phyloP scores from a whole-genome alignment of 192 early-diverging fungal genomes.

The Coemansia erecta region DNA sequence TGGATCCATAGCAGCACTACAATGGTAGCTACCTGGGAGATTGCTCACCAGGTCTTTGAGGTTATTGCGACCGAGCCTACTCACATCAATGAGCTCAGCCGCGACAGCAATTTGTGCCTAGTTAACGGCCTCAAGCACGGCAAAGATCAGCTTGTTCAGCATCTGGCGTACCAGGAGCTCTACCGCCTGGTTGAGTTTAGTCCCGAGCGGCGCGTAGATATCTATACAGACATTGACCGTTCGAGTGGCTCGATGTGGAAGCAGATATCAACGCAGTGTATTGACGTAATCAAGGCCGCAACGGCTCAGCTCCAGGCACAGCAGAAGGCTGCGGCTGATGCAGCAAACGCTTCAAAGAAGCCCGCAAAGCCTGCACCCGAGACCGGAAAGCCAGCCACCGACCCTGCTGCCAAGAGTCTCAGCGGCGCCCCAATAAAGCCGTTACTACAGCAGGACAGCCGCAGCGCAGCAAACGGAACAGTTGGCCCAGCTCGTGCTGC shows the following conservation, averaged over 20 bases:
- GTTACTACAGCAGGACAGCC: slow-evolving; percentile 24
- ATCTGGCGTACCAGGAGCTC: slow-evolving; percentile 50
- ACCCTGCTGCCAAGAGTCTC: neutral
- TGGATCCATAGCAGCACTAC: slow-evolving; percentile 39
- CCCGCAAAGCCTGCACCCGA: slow-evolving; percentile 9
- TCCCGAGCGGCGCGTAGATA: slow-evolving; percentile 31
- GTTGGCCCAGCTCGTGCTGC: neutral
- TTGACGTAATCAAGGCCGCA: slow-evolving; percentile 33
- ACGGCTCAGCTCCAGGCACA: slow-evolving; percentile 29
- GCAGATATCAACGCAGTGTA: slow-evolving; percentile 38
- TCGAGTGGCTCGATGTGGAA: slow-evolving; percentile 38
- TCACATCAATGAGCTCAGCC: slow-evolving; percentile 45
- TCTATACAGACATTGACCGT: slow-evolving; percentile 44
- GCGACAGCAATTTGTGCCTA: slow-evolving; percentile 42
- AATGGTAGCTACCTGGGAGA: slow-evolving; percentile 40
- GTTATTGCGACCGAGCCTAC: slow-evolving; percentile 45
- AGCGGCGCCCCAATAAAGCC: slow-evolving; percentile 41
- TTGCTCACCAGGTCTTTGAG: slow-evolving; percentile 52
- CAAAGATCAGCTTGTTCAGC: slow-evolving; percentile 28
- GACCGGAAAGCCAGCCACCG: neutral
- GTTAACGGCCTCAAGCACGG: slow-evolving; percentile 34
- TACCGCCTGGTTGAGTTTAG: slow-evolving; percentile 33
- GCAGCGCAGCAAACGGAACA: neutral
- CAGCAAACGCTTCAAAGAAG: slow-evolving; percentile 3
- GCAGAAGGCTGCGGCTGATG: neutral